Evolutionary conservation across 495 filamentous ascomycete species (phyloP), one percentile per base, ranked within the genome.

Genomic region (Viridothelium virens): DNA sequence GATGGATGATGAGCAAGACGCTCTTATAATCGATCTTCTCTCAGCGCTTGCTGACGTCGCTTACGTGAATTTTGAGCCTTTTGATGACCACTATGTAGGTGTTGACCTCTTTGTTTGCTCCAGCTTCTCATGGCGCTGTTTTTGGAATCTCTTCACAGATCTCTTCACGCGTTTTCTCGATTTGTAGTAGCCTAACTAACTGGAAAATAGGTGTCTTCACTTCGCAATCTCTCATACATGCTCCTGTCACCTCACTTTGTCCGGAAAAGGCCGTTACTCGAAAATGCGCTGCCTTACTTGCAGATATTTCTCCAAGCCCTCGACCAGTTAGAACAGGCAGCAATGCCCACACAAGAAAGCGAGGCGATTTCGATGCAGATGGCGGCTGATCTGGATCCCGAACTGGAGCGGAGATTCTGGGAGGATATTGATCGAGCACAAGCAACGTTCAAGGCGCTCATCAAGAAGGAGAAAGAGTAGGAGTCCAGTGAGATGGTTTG

Each of bases 11-110:
- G 91, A 95, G 77, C 83, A 88, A 2, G 89, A 91, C 67, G 76
- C 83, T 0, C 87, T 94, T 12, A 84, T 92, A n/a, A 86, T 88
- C 59, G 85, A 89, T 72, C 81, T 96, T 0, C 80, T 92, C 3
- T 76, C 83, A 0, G 84, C 92, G 7, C 74, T 96, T 10, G 79
- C 79, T 14, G 87, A 83, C 38, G 87, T 96, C 70, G 86, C 85
- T 63, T 86, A 90, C 77, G 82, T 89, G 59, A 89, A 90, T 73
- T 88, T 92, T 80, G 90, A 94, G 74, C 88, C 91, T 1, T 92
- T 91, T 71, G 88, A 85, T 18, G 83, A 82, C 53, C 89, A 87
- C 61, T 85, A 93, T 61, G 81, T 86, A 80, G 61, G 82, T 77
- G 4, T 34, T 64, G 18, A 25, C 25, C 25, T 25, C 25, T 25